Evolutionary conservation across 2,329 filamentous ascomycete genomes (phyloP).

Genomic region (Trichoderma endophyticum): DNA sequence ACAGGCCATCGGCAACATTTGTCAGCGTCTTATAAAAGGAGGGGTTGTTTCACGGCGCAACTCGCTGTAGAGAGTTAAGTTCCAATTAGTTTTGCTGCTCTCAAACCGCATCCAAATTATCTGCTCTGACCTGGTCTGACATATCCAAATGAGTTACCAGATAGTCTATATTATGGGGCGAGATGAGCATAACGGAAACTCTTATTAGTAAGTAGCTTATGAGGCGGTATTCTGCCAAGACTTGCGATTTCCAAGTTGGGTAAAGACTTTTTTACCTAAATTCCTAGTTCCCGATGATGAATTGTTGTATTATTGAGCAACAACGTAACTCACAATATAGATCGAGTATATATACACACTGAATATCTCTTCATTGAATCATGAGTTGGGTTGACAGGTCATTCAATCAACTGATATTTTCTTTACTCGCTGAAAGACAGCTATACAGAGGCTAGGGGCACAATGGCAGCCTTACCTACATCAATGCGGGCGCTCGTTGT

Average conservation of each 20-base stretch:
- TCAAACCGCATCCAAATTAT: not conserved
- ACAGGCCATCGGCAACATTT: not conserved
- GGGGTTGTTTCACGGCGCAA: not conserved
- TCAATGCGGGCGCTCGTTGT: not conserved
- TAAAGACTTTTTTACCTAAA: not conserved
- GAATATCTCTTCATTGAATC: not conserved
- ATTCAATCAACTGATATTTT: not conserved
- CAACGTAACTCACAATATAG: not conserved
- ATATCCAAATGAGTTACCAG: not conserved
- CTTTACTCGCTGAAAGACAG: not conserved
- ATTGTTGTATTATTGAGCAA: not conserved
- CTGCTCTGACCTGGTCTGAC: not conserved
- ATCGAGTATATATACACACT: not conserved
- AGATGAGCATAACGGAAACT: not conserved
- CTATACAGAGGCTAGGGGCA: not conserved
- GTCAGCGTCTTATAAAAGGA: not conserved
- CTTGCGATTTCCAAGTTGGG: not conserved
- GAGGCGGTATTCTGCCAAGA: not conserved
- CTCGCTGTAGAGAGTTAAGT: not conserved
- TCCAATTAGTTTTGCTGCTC: not conserved
- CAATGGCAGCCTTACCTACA: not conserved
- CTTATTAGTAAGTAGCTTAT: not conserved
- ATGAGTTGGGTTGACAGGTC: fast-evolving
- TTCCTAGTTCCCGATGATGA: not conserved
- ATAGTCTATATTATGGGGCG: not conserved